Evolutionary conservation across 73 alveolate genomes (phyloP), one percentile per base, ranked within the genome.

Genomic region (Tetrahymena borealis): DNA sequence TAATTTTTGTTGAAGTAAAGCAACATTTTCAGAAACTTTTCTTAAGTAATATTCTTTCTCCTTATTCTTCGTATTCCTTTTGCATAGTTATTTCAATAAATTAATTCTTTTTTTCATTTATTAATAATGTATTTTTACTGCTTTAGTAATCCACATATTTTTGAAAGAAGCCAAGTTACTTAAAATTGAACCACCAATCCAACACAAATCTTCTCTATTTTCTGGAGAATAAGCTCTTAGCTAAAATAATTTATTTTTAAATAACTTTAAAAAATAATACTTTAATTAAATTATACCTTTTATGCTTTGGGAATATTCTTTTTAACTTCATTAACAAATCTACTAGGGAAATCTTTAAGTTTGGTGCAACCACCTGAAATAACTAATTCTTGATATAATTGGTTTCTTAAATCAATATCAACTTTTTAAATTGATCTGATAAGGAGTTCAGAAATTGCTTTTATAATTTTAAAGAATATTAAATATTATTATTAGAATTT

Each of bases 171-270:
- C 97, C 91, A 98, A 96, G 60, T 98, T 93, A 43, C 99, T 37
- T 85, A 98, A 95, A 40, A 98, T 97, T 79, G 99, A 94, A 4
- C 99, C 99, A 32, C 99, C 99, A 43, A 96, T 95, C 99, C 99
- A 98, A 93, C 99, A 95, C 35, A 97, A 95, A 78, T 92, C 78
- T 32, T 91, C 94, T 92, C 99, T 96, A 43, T 98, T 98, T 39
- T 94, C 96, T 39, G 99, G 99, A 32, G 98, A 96, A 78, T 91
- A 96, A 77, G 97, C 93, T 94, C 95, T 97, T 31, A 98, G 96
- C 95, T 96, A 93, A 39, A 32, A 18, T 32, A 1, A 33, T 5
- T 18, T 32, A 33, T 12, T 2, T 90, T 32, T 38, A 39, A 40
- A 93, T 95, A 42, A 95, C 96, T 92, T 96, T 97, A 32, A 97